Evolutionary conservation across 345 rosid species (phyloP), one percentile per base, ranked within the genome.

Genomic region (Crucihimalaya himalaica): DNA sequence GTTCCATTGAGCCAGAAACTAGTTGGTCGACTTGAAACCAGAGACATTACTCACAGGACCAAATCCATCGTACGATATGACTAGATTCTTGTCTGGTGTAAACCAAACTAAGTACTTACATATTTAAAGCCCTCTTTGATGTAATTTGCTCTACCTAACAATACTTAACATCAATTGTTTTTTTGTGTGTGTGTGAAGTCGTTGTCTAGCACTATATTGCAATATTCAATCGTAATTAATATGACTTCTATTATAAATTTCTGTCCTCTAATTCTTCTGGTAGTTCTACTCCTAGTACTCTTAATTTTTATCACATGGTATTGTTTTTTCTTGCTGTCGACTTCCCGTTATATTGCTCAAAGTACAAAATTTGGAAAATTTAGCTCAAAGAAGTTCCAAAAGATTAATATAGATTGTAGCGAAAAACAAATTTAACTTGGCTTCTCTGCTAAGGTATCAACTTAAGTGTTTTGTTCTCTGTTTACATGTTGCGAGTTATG

Each of bases 11-110:
- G 35, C 67, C 67, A 74, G 15, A 66, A 35, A 66, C 40, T 32
- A 73, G 23, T 45, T 32, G 31, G 77, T 65, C 29, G 29, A 43
- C 18, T 45, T 57, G 42, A 65, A 39, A 58, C 61, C 7, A 66
- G 34, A 28, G 45, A 66, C 19, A 31, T 48, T 48, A 57, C 37
- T 21, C 12, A 63, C 5, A n/a, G 35, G 29, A 63, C 71, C 29
- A 45, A 52, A 43, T 63, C 56, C 70, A 53, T 42, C 2, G 2
- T 15, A 63, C 52, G 4, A 29, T 51, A 50, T 12, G 40, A 63
- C 19, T 63, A 52, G 64, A 63, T 72, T 72, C 69, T 72, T 72
- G 69, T 62, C 54, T 45, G 52, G 19, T 72, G 13, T 15, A 5
- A 5, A 12, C 42, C 40, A 71, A 71, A 52, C 42, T 70, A 53